These are phyloP conservation scores for Neurospora sp. DNA, from an alignment of 495 filamentous ascomycete species.

Conservation along the genomic window DNA sequence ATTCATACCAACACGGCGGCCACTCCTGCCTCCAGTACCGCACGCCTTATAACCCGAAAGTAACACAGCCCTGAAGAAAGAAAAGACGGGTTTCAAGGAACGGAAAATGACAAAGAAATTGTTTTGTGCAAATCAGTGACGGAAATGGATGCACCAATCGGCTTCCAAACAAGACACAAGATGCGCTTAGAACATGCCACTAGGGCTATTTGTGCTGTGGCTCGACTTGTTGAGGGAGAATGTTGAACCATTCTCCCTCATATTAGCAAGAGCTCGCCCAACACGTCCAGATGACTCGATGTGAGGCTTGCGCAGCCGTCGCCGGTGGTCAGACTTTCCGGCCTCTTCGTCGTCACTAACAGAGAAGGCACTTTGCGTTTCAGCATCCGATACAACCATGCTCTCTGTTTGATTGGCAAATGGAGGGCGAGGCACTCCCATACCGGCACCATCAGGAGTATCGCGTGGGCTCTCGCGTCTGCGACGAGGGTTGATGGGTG, in stretches of 20 bases:
- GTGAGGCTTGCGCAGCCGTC: slow-evolving; percentile 41
- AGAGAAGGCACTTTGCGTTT: slow-evolving; percentile 40
- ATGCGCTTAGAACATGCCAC: slow-evolving; percentile 34
- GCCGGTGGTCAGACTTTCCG: slow-evolving; percentile 23
- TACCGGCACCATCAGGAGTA: slow-evolving; percentile 37
- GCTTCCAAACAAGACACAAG: slow-evolving; percentile 4
- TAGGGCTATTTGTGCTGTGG: slow-evolving; percentile 24
- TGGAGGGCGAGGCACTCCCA: slow-evolving; percentile 14
- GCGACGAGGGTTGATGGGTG: slow-evolving; percentile 62
- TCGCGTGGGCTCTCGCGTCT: slow-evolving; percentile 46
- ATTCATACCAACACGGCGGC: slow-evolving; percentile 7
- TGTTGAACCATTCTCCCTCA: slow-evolving; percentile 32
- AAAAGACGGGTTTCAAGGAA: slow-evolving; percentile 7
- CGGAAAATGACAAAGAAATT: slow-evolving; percentile 15
- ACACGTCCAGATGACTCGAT: slow-evolving; percentile 32
- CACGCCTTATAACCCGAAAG: not conserved
- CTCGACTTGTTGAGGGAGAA: slow-evolving; percentile 19
- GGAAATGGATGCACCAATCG: not conserved
- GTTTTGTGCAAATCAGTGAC: not conserved
- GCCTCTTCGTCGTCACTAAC: slow-evolving; percentile 42
- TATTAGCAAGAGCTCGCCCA: slow-evolving; percentile 30
- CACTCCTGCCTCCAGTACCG: not conserved
- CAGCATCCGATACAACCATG: slow-evolving; percentile 16
- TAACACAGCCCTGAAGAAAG: slow-evolving; percentile 13
- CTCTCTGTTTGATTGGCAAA: slow-evolving; percentile 12